phyloP scores from a whole-genome alignment of 1,139 yeast genomes.

The Petasospora rhodanensis region DNA sequence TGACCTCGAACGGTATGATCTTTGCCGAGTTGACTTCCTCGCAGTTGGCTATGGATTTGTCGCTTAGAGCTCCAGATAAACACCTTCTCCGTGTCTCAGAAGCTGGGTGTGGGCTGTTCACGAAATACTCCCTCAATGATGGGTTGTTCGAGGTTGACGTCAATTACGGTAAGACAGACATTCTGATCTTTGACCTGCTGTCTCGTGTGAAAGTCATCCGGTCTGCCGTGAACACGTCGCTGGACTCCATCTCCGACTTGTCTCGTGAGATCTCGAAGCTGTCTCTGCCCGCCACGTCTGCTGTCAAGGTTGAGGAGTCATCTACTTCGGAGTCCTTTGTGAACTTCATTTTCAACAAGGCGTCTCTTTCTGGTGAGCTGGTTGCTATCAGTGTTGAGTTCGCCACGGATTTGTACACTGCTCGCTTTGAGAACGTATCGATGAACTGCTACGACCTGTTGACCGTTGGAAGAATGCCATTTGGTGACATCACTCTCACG shows the following conservation, averaged over 20 bases:
- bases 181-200: constrained; percentile 7
- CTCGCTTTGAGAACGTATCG: constrained; percentile 10
- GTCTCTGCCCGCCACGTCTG: no score
- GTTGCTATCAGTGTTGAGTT: constrained; percentile 8
- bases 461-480: constrained; percentile 7
- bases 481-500: constrained; percentile 18
- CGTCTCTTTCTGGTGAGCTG: constrained; percentile 7
- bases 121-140: constrained; percentile 3
- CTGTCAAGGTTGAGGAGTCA: no score
- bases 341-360: constrained; percentile 3
- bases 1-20: neutral
- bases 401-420: constrained; percentile 2
- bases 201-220: constrained; percentile 3
- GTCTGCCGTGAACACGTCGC: constrained; percentile 1
- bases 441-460: constrained; percentile 11
- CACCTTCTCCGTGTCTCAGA: constrained; percentile 3
- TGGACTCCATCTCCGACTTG: neutral
- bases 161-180: constrained; percentile 3
- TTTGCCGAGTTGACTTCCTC: constrained; percentile 1
- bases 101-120: constrained; percentile 5
- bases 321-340: no score
- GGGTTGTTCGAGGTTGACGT: constrained; percentile 5
- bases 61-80: neutral
- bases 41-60: constrained; percentile 1
- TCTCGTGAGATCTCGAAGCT: neutral